Evolutionary conservation across 176 grass and related monocot genomes (phyloP), one percentile per base, ranked within the genome.

Genomic region (Hsuehochloa calcarea): DNA sequence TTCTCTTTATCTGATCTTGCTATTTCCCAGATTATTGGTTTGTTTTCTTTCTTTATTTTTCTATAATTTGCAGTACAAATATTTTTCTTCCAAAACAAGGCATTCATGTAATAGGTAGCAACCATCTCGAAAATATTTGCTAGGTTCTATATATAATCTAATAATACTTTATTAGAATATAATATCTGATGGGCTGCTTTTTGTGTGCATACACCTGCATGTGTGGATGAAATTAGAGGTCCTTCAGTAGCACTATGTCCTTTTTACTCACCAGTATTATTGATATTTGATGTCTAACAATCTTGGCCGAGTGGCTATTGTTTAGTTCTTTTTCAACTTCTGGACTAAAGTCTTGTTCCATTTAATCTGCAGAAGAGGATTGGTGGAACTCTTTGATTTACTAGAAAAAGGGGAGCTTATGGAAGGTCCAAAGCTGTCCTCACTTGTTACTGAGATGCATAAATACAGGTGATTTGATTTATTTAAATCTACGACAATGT

Each of bases 301-400:
- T 61, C 43, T 90, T 82, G 0, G 10, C 11, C 5, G 17, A 40
- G 41, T 70, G 13, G 45, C 46, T 52, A 77, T 5, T 66, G n/a
- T 44, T 44, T 67, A 74, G 45, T 65, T 56, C 15, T 0, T 43
- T 65, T 74, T 34, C 4, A 12, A 67, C 47, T 43, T 54, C 13
- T 55, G 73, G 63, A 75, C 14, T 88, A 39, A n/a, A 77, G 6
- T 68, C 9, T 23, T 61, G 39, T 35, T 68, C 11, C 80, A 61
- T 60, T 81, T 77, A 73, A 86, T 81, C 74, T 85, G 47, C 83
- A 99, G 96, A 81, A 92, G 86, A 94, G 91, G 91, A 89, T 94
- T 99, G 84, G 91, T 96, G 69, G 84, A 94, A 81, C 89, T 99
- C 44, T 96, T 99, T 89, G 88, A 92, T 92, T 89, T 90, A 84